Evolutionary conservation across 1,139 yeast genomes (phyloP), one percentile per base, ranked within the genome.

Genomic region (Sugiyamaella novakii): DNA sequence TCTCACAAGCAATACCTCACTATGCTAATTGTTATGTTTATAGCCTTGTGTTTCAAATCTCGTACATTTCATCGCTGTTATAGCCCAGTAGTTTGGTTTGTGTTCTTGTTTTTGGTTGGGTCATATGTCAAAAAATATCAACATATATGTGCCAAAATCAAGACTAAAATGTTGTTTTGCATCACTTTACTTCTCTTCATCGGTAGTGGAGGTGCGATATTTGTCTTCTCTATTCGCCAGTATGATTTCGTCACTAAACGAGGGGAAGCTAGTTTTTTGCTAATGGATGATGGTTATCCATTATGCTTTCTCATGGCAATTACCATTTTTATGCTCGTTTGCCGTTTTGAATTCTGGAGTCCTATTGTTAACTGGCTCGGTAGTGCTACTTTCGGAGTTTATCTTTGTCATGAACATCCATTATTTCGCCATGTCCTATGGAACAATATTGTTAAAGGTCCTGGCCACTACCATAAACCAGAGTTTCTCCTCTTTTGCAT

Each of bases 331-430:
- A 11, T 39, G 5, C 24, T 25, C 2, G n/a, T 28, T 17, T 33
- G 43, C 2, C 11, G 43, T 8, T 15, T 39, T 15, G 34, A 30
- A 15, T 42, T 47, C 18, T 25, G 33, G 10, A 42, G 40, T 30
- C 11, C 43, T 6, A 10, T 25, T 10, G 12, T 47, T 22, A 42
- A 47, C 35, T 17, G 25, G 28, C 3, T 36, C 15, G 46, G 46
- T 11, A 15, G 42, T 10, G 27, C 29, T 21, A 24, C 47, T n/a
- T 41, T 47, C 30, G 35, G 39, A 10, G 36, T 47, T 6, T 47
- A 47, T 37, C 35, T 47, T 19, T 28, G 40, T 11, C 41, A 33
- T 27, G 50, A 47, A 3, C 17, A 43, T 27, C 11, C 28, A 11
- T 19, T 47, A 12, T 31, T 41, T 2, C 31, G 50, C 14, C 15